phyloP scores from a whole-genome alignment of 2,329 filamentous ascomycete species.

The Penicillium sp. region DNA sequence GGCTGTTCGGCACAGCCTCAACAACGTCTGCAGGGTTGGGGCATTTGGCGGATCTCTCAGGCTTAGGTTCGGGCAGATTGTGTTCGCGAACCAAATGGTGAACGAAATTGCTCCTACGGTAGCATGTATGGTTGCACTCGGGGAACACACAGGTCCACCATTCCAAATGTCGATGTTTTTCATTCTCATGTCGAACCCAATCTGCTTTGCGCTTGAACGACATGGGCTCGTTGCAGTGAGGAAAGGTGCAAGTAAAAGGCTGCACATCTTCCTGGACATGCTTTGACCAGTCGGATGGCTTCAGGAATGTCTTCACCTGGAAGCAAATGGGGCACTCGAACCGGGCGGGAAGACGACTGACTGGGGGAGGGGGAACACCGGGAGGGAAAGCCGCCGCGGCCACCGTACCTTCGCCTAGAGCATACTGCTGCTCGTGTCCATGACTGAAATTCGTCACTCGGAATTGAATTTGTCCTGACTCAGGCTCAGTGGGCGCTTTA shows the following conservation, averaged over 20 bases:
- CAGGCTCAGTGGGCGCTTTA: slow-evolving; percentile 51
- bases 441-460: slow-evolving; percentile 53
- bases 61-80: slow-evolving; percentile 76
- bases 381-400: slow-evolving; percentile 70
- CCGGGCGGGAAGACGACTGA: slow-evolving; percentile 71
- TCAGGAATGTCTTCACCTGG: slow-evolving; percentile 76
- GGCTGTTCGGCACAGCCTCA: slow-evolving; percentile 24
- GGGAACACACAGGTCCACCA: slow-evolving; percentile 84
- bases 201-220: slow-evolving; percentile 94
- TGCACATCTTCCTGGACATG: slow-evolving; percentile 92
- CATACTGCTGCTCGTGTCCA: slow-evolving; percentile 64
- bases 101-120: slow-evolving; percentile 85
- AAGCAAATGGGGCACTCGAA: slow-evolving; percentile 90
- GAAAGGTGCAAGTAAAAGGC: slow-evolving; percentile 89
- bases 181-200: slow-evolving; percentile 92
- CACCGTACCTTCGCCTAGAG: slow-evolving; percentile 63
- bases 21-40: slow-evolving; percentile 22
- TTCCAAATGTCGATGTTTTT: slow-evolving; percentile 82
- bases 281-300: slow-evolving; percentile 95
- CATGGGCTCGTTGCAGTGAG: slow-evolving; percentile 75
- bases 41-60: slow-evolving; percentile 65
- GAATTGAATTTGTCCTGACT: slow-evolving; percentile 54
- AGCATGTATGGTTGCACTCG: slow-evolving; percentile 78
- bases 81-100: slow-evolving; percentile 91
- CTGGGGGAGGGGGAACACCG: slow-evolving; percentile 78